Evolutionary conservation across 345 rosid genomes (phyloP).

Genomic region (Litchi chinensis): DNA sequence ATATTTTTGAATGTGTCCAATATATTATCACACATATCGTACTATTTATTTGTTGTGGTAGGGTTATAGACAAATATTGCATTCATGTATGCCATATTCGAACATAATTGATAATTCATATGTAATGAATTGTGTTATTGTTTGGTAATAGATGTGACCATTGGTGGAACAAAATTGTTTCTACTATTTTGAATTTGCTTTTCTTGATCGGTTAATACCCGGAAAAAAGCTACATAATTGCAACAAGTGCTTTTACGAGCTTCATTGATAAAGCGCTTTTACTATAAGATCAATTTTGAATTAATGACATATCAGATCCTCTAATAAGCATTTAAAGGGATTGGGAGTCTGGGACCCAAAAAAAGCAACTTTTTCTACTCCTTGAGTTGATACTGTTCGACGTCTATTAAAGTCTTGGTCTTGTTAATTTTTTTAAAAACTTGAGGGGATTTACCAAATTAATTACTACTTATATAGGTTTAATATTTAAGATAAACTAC

Average conservation of each 20-base stretch:
- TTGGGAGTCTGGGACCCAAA: not conserved
- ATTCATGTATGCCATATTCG: not conserved
- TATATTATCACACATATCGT: too few species aligned
- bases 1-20: too few species aligned
- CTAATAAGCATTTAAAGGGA: not conserved
- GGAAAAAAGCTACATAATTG: not conserved
- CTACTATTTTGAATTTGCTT: not conserved
- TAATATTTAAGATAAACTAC: too few species aligned
- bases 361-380: not conserved
- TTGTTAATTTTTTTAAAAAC: too few species aligned
- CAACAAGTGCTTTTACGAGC: constrained; percentile 5
- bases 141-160: not conserved
- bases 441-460: too few species aligned
- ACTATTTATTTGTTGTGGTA: too few species aligned
- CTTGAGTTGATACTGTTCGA: not conserved
- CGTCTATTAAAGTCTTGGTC: not conserved
- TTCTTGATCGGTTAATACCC: not conserved
- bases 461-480: too few species aligned
- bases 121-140: not conserved
- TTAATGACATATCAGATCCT: not conserved
- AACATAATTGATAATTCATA: not conserved
- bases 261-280: not conserved
- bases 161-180: not conserved
- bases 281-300: not conserved
- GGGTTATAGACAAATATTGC: too few species aligned